Evolutionary conservation across 345 rosid species (phyloP).

Genomic region (Stellera chamaejasme): DNA sequence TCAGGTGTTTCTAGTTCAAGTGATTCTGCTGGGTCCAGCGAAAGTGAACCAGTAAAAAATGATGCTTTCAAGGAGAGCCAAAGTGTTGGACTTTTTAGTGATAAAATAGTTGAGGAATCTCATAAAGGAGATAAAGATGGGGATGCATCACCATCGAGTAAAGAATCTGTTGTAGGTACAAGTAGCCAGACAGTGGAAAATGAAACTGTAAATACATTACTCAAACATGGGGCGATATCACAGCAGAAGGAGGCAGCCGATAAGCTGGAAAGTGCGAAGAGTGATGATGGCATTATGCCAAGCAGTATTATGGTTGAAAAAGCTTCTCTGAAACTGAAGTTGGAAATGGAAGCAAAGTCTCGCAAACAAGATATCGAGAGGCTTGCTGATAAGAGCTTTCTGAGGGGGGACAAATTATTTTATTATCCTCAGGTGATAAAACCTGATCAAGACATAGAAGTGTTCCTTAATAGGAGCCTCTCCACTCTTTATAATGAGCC

Average conservation of each 20-base stretch:
- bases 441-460: conserved; percentile 66
- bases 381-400: conserved; percentile 45
- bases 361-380: conserved; percentile 47
- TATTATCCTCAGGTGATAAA: conserved; percentile 48
- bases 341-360: conserved; percentile 37
- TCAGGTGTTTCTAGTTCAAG: conserved; percentile 11
- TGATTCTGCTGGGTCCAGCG: conserved; percentile 16
- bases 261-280: conserved; percentile 5
- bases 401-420: conserved; percentile 46
- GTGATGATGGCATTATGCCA: conserved; percentile 9
- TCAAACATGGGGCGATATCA: conserved; percentile 11
- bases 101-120: conserved; percentile 20
- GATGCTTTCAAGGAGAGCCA: conserved; percentile 25
- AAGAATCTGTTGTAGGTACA: conserved; percentile 8
- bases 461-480: conserved; percentile 57
- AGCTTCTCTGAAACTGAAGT: conserved; percentile 28
- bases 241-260: conserved; percentile 13
- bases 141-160: conserved; percentile 11
- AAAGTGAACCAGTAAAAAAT: conserved; percentile 18
- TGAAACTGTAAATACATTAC: conserved; percentile 22
- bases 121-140: conserved; percentile 14
- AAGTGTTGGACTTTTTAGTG: conserved; percentile 16
- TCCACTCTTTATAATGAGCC: conserved; percentile 51
- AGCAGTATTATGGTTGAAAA: conserved; percentile 20
- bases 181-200: conserved; percentile 19